Evolutionary conservation across 208 protist species (phyloP).

Genomic region (Wallacemonas collosoma): DNA sequence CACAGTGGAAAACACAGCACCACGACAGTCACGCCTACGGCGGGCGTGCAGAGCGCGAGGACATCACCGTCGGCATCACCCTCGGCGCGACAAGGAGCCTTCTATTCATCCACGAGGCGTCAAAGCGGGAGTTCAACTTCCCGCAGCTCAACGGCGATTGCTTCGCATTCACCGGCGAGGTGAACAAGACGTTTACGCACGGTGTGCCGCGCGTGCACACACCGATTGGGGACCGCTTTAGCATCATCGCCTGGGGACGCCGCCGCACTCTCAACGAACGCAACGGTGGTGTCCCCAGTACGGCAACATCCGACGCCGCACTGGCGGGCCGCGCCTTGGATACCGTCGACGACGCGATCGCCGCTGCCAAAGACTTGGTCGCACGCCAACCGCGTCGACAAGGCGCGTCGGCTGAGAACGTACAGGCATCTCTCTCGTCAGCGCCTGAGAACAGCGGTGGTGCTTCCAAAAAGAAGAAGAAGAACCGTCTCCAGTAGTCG

Average conservation of each 20-base stretch:
- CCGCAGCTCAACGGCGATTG: constrained; percentile 92
- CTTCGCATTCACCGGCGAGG: constrained; percentile 91
- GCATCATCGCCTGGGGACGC: constrained; percentile 91
- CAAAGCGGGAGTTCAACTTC: constrained; percentile 86
- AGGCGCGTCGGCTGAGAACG: not conserved
- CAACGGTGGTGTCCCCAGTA: constrained; percentile 65
- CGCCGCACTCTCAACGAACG: constrained; percentile 74
- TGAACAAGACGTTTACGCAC: constrained; percentile 90
- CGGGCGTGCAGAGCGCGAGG: constrained; percentile 65
- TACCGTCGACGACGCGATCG: constrained; percentile 73
- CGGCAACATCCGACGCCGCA: constrained; percentile 17
- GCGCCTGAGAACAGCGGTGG: not conserved
- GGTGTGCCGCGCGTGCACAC: constrained; percentile 83
- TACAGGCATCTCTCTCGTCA: not conserved
- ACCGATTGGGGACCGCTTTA: constrained; percentile 78
- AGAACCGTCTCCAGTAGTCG: constrained; percentile 78
- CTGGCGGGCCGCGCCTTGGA: constrained; percentile 27
- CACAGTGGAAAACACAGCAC: constrained; percentile 94
- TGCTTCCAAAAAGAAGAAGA: constrained; percentile 51
- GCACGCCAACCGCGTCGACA: constrained; percentile 19
- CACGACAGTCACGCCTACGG: constrained; percentile 94
- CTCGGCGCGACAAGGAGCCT: constrained; percentile 84
- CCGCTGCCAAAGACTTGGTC: constrained; percentile 64
- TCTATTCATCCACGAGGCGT: constrained; percentile 88
- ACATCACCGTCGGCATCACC: constrained; percentile 92